Base-by-base conservation (phyloP, 441 rosid species). In the Croton laevigatus region DNA sequence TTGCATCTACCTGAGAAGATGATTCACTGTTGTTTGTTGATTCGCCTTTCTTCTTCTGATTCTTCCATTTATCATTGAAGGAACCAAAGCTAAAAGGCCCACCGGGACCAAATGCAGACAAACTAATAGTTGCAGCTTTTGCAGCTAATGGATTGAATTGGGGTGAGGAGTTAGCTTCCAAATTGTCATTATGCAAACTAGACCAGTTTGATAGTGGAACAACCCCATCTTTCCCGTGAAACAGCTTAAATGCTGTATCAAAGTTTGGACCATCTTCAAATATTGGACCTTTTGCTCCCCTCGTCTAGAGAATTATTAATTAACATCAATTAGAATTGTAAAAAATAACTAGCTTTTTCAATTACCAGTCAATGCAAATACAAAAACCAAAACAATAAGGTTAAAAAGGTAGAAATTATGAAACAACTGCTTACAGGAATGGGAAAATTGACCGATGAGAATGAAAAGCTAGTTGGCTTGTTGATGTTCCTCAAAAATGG, bases 401-500 rank as follows among this genome's bases (percentile, higher is more conserved):
- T 1, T 6, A 22, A 38, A n/a, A 52, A 16, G 51, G 48, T n/a
- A 49, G 62, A 48, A 5, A 32, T 20, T 20, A 61, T 2, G 55
- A 34, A 58, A 10, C 4, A 69, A 59, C 48, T 16, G 72, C 70
- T 78, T 78, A 88, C 94, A 57, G 82, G 87, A 45, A 68, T n/a
- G 9, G 90, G 82, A 52, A 82, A 72, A 82, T 73, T 80, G 71
- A 79, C 57, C 16, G 90, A 75, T 17, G 90, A 84, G 79, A 88
- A 81, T 20, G 90, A 84, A 72, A 90, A 90, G 78, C 77, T 80
- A 37, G 97, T 86, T 20, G 94, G 88, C 76, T 87, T 85, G 83
- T 85, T 81, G 71, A 92, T 90, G 82, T 87, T 92, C 75, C 94
- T 89, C 51, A 92, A 70, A 78, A 92, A 92, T 23, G 98, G 97